phyloP scores from a whole-genome alignment of 1,284 basidiomycete species.

The Ceratobasidium sp. region DNA sequence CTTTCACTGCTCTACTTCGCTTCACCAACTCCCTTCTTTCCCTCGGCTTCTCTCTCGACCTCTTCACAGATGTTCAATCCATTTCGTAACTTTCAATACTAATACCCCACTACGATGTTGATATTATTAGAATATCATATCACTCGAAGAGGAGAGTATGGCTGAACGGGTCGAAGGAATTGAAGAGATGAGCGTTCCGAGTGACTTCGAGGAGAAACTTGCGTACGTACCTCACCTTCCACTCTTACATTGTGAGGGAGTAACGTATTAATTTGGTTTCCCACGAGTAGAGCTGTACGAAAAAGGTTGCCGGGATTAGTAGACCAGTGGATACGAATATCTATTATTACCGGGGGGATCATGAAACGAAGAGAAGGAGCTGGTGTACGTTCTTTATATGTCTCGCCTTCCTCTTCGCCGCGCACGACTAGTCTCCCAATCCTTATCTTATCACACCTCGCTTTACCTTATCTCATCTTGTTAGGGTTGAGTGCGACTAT shows the following conservation, averaged over 20 bases:
- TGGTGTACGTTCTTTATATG: conserved; percentile 74
- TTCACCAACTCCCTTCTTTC: too few species aligned
- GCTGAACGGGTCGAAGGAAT: conserved; percentile 84
- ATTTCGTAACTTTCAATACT: too few species aligned
- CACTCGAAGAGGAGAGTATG: conserved; percentile 87
- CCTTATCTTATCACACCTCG: too few species aligned
- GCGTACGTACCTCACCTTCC: conserved; percentile 63
- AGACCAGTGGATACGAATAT: conserved; percentile 92
- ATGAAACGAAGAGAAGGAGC: conserved; percentile 88
- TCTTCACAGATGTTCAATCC: too few species aligned
- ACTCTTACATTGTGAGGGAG: neutral
- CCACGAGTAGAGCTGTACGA: conserved; percentile 71
- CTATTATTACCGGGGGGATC: conserved; percentile 84
- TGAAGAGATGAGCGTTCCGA: conserved; percentile 92
- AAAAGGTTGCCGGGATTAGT: conserved; percentile 79
- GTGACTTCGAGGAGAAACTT: conserved; percentile 91
- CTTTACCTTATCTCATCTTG: too few species aligned
- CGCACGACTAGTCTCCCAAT: too few species aligned
- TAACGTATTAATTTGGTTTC: neutral
- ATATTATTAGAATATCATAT: conserved; percentile 51
- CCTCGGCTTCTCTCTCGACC: too few species aligned
- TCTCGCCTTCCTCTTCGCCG: conserved; percentile 50
- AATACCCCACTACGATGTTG: neutral
- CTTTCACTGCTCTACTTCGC: too few species aligned
- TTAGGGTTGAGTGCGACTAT: too few species aligned